A percentile compares a stretch with the other conserved stretches of the same genome.
Conservation (phyloP, 257 asterid species). For the Penstemon barbatus region DNA sequence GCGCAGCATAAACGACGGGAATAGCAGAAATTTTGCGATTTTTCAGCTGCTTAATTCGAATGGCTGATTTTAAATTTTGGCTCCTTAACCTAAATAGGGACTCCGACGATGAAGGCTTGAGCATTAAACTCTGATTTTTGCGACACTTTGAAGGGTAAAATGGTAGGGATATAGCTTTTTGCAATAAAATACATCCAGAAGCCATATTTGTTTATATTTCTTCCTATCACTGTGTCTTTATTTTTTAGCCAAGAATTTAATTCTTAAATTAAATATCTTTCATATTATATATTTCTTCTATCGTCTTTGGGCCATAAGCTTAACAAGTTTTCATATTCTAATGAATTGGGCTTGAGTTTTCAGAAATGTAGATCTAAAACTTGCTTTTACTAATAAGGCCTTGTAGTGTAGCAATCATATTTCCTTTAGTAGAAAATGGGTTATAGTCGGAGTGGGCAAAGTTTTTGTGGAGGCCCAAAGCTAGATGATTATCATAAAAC, state of each 20-base stretch:
- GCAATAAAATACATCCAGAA: constrained; percentile 23
- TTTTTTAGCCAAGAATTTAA: constrained; percentile 2
- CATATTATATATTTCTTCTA: not conserved
- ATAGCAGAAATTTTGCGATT: constrained; percentile 29
- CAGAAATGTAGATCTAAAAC: not conserved
- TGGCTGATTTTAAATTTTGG: constrained; percentile 32
- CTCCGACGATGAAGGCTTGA: constrained; percentile 33
- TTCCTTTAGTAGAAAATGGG: too few relatives aligned
- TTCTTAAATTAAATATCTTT: not conserved
- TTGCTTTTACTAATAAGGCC: too few relatives aligned
- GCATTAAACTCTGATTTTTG: constrained; percentile 8
- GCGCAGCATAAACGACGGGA: constrained; percentile 48
- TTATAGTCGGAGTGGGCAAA: too few relatives aligned
- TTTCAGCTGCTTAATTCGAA: constrained; percentile 34
- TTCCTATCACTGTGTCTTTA: not conserved
- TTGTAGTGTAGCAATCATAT: too few relatives aligned
- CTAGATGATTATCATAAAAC: too few relatives aligned
- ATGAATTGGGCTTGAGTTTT: not conserved
- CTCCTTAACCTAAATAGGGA: constrained; percentile 38
- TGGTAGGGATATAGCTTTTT: constrained; percentile 16
- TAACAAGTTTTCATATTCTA: not conserved
- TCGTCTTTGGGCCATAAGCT: not conserved
- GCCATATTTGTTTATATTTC: constrained; percentile 27
- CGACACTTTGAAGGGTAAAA: constrained; percentile 18
- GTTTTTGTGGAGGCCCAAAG: too few relatives aligned